Base-by-base conservation (phyloP, 179 eudicot species). In the Beta macrorhiza region DNA sequence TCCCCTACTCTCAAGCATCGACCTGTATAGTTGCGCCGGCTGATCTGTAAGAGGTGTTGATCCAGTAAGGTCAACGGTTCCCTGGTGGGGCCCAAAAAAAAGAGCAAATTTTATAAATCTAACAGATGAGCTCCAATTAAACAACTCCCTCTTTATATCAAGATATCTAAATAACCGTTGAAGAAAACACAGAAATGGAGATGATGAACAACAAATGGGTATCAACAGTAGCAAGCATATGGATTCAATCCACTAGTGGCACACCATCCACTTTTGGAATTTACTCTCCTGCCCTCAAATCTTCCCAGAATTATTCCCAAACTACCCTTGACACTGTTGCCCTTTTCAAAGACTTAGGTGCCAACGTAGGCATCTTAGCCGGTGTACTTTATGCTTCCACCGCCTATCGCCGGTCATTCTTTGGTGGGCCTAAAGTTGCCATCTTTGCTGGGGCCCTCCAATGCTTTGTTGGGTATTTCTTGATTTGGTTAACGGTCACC, bases 391-490 rank as follows among this genome's bases (percentile, higher is more conserved):
- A 85, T 19, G 69, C 92, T 51, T 45, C 82, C 84, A 82, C 84
- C 44, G 79, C 84, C 22, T 56, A 82, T 82, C 64, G 72, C 70
- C 81, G 85, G 52, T 79, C 82, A 5, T 22, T 68, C 57, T 80
- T 80, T 58, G 82, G 83, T 17, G 92, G 98, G 59, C 97, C 98
- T 1, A 87, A 91, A 89, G 75, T 92, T 44, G 97, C 87, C 14
- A 89, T 90, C 5, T 49, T 86, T n/a, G 88, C 84, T 16, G 99
- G 97, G 7, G 89, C 92, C 2, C 51, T 85, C 25, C 93, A 86
- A 85, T 92, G 95, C 83, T 93, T 93, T 80, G 76, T 84, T 37
- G 98, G 99, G 3, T 95, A 88, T 84, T 92, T 91, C 22, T 72
- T 90, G 29, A 88, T 86, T 84, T 95, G 98, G 97, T 78, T 95